These are phyloP conservation scores for Suhomyces chickasaworum DNA, from an alignment of 1,139 yeast species.

Conservation along the genomic window DNA sequence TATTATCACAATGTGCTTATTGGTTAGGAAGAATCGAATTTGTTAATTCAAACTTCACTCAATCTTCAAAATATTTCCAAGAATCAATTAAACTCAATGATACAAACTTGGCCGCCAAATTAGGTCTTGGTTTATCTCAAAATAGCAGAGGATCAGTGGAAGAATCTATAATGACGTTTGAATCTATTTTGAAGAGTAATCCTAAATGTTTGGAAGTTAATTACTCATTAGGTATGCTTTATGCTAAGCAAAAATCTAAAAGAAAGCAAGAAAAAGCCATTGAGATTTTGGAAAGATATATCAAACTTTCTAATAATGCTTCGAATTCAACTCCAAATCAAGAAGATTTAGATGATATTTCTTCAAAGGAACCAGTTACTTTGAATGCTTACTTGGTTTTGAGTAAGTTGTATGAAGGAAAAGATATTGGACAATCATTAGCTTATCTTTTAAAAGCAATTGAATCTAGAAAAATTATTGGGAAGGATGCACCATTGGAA, in stretches of 20 bases:
- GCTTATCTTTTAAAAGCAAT: slow-evolving; percentile 59
- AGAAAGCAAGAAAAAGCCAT: slow-evolving; percentile 54
- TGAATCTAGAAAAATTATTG: slow-evolving; percentile 49
- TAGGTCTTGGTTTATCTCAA: slow-evolving; percentile 89
- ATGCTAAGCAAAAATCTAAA: slow-evolving; percentile 51
- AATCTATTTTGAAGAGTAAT: slow-evolving; percentile 65
- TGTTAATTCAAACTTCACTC: slow-evolving; percentile 56
- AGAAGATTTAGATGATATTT: slow-evolving; percentile 29
- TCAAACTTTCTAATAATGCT: slow-evolving; percentile 54
- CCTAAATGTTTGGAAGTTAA: slow-evolving; percentile 76
- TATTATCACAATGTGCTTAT: slow-evolving; percentile 76
- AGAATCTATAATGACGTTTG: slow-evolving; percentile 86
- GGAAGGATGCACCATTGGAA: slow-evolving; percentile 60
- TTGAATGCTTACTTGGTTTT: slow-evolving; percentile 70
- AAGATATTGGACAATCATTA: slow-evolving; percentile 59
- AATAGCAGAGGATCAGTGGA: slow-evolving; percentile 71
- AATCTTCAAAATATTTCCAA: slow-evolving; percentile 73
- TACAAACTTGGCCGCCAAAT: slow-evolving; percentile 63
- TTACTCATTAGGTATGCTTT: slow-evolving; percentile 74
- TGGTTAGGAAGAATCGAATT: slow-evolving; percentile 86
- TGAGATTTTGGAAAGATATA: slow-evolving; percentile 69
- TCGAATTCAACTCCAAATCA: slow-evolving; percentile 33
- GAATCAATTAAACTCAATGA: slow-evolving; percentile 69
- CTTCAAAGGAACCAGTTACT: slow-evolving; percentile 61
- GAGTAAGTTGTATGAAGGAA: slow-evolving; percentile 67